phyloP scores from a whole-genome alignment of 140 eudicot species.

The Stevia rebaudiana region DNA sequence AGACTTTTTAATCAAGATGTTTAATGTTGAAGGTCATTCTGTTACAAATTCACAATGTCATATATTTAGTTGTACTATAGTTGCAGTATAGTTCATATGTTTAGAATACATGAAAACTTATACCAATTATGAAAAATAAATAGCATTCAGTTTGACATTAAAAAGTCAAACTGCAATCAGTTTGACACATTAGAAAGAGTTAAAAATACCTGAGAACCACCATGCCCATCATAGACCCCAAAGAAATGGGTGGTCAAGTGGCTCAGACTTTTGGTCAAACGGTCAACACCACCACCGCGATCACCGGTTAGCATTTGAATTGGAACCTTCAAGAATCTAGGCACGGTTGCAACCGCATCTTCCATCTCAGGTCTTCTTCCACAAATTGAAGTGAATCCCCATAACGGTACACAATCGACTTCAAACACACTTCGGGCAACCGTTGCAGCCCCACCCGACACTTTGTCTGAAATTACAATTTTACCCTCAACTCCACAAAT shows the following conservation, averaged over 20 bases:
- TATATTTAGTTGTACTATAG: too few species aligned
- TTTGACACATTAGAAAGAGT: background rate
- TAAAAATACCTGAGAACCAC: slow-evolving; percentile 68
- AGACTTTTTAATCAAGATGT: too few species aligned
- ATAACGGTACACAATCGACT: slow-evolving; percentile 75
- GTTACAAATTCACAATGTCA: too few species aligned
- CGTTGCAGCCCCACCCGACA: slow-evolving; percentile 26
- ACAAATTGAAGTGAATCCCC: slow-evolving; percentile 79
- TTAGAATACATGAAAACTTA: background rate
- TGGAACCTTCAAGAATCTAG: slow-evolving; percentile 69
- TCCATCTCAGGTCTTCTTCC: slow-evolving; percentile 99
- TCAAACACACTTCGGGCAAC: slow-evolving; percentile 65
- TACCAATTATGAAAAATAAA: background rate
- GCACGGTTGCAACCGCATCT: slow-evolving; percentile 78
- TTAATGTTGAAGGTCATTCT: too few species aligned
- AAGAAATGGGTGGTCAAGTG: slow-evolving; percentile 74
- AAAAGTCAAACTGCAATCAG: slow-evolving; percentile 15
- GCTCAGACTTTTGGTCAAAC: slow-evolving; percentile 39
- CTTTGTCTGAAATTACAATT: slow-evolving; percentile 37
- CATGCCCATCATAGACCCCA: slow-evolving; percentile 92
- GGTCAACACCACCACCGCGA: slow-evolving; percentile 30
- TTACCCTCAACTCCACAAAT: slow-evolving; percentile 28
- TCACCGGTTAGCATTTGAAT: slow-evolving; percentile 66
- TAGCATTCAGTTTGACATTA: background rate
- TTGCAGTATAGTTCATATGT: too few species aligned